Base-by-base conservation (phyloP, 2,329 filamentous ascomycete genomes). In the Sphaerostilbella broomeana region DNA sequence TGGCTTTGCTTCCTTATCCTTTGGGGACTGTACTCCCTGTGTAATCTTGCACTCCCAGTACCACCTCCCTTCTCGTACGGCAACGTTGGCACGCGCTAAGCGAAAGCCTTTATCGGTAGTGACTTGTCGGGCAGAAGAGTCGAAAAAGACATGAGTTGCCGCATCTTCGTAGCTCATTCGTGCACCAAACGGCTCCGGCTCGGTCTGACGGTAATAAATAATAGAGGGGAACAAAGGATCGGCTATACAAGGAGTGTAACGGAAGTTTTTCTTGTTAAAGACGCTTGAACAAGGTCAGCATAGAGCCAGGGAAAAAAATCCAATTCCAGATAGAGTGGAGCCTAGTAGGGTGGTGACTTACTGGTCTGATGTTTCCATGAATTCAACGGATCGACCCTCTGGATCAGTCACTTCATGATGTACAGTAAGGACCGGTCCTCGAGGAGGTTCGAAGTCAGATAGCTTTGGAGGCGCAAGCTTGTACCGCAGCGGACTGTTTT, bases 41-140 rank as follows among this genome's bases (percentile, higher is more conserved):
- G 89, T 81, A 38, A 98, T 79, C 55, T 85, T 89, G 61, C 90
- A 88, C 63, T 98, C 92, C 71, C 88, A 98, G 61, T 94, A 98
- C 70, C 86, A 87, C 21, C 85, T 77, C 1, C 92, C 92, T 61
- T 97, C 86, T 31, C 92, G 74, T 4, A 89, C 85, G 17, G 85
- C 87, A 1, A 97, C 83, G 53, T 98, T 98, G 10, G 86, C 88
- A 26, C 90, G 79, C 2, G 85, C 83, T 72, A 90, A 92, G 43
- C 94, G 77, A 72, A 92, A 95, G 7, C 92, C 89, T 61, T 94
- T 94, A 50, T 90, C 81, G 11, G 92, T 94, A 1, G 86, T 94
- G 38, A 95, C 78, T 34, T 87, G 79, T 15, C 75, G 77, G 6
- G 82, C 88, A 25, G 77, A 73, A 46, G 77, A 76, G 54, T 88